phyloP scores from a whole-genome alignment of 169 alveolate species.

The Sarcocystis neurona region DNA sequence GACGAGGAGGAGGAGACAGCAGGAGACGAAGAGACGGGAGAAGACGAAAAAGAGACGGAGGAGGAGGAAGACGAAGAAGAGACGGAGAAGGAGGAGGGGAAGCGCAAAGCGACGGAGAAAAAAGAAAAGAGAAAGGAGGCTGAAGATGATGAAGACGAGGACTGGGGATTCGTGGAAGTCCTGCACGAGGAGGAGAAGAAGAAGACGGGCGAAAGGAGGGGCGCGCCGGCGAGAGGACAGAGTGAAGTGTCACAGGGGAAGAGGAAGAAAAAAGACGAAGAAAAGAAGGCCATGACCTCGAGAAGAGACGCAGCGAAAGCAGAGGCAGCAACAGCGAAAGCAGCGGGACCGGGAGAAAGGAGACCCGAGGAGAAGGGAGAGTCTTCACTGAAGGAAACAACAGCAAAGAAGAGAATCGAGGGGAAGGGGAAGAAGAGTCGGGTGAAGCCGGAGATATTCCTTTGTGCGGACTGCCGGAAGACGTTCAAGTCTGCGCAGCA shows the following conservation, averaged over 20 bases:
- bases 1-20: not conserved
- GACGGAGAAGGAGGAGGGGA: not conserved
- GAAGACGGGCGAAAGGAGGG: not conserved
- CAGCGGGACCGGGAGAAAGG: not conserved
- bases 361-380: too few relatives aligned
- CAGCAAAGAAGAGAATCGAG: not conserved
- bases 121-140: not conserved
- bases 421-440: conserved; percentile 24
- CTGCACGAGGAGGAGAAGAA: not conserved
- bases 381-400: not conserved
- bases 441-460: conserved; percentile 4
- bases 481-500: conserved; percentile 65
- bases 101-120: not conserved
- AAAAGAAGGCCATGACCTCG: not conserved
- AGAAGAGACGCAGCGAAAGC: not conserved
- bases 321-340: conserved; percentile 3
- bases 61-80: not conserved
- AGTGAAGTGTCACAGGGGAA: too few relatives aligned
- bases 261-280: not conserved
- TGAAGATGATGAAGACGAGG: not conserved
- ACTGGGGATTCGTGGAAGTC: not conserved
- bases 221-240: not conserved
- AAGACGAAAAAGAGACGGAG: not conserved
- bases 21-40: not conserved
- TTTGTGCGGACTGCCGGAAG: conserved; percentile 67